Evolutionary conservation across 2,329 filamentous ascomycete genomes (phyloP), one percentile per base, ranked within the genome.

Genomic region (Fragosphaeria purpurea): DNA sequence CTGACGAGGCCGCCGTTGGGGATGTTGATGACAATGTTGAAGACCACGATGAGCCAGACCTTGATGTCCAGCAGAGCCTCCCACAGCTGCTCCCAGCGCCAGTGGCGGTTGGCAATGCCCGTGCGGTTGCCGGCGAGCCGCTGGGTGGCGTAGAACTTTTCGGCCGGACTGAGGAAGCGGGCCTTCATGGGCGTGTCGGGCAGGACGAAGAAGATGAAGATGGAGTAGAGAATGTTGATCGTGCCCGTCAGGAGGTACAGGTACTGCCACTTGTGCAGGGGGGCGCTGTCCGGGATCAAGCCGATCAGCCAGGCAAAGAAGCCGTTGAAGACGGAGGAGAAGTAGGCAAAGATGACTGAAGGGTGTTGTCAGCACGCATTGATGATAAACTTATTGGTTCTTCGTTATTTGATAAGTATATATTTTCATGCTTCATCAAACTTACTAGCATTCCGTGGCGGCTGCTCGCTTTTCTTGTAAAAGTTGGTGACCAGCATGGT

Each of bases 271-370:
- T 30, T 9, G 12, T 6, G 6, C 10, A 44, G 4, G 56, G 47
- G 5, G 56, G 57, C 47, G 2, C 55, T 30, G 12, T 46, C 55
- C 5, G 58, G 55, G 8, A 65, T 60, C 46, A 66, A 63, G 0
- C 65, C 66, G 2, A 68, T 59, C 2, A 61, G 63, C 31, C 64
- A 68, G 1, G 61, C 62, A 1, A 67, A 52, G 7, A 67, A 55
- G 30, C 63, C 64, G 33, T 52, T 52, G 38, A 52, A 33, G 32
- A 52, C 43, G 39, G 50, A 52, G 32, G 50, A 52, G 30, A 65
- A 63, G 39, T 60, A 56, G 30, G 60, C 59, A 33, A 63, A 53
- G 3, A 62, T 57, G 55, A 60, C 63, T 43, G 58, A 56, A 40
- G 61, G 61, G 31, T 22, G 22, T 22, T 22, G 22, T 60, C 59